phyloP scores from a whole-genome alignment of 495 filamentous ascomycete genomes.

The Arthonia radiata region DNA sequence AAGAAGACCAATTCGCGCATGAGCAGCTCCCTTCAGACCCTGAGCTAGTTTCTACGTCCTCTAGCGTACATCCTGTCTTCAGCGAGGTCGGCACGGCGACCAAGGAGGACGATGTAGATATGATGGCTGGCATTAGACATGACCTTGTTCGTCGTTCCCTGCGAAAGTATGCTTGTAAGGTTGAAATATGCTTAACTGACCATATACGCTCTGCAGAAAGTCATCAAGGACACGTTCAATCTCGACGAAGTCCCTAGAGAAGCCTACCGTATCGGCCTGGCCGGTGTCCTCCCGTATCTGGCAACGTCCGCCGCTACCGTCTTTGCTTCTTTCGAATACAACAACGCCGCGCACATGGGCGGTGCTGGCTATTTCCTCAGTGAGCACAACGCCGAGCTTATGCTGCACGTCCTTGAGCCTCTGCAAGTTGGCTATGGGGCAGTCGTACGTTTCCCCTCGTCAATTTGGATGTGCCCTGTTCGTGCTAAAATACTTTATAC shows the following conservation, averaged over 20 bases:
- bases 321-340: constrained; percentile 60
- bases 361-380: constrained; percentile 40
- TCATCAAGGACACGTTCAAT: constrained; percentile 70
- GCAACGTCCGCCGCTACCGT: constrained; percentile 74
- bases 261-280: constrained; percentile 57
- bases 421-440: constrained; percentile 86
- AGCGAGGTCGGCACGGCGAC: constrained; percentile 16
- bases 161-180: neutral
- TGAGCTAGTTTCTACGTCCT: constrained; percentile 29
- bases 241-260: constrained; percentile 55
- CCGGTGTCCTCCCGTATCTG: constrained; percentile 75
- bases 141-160: constrained; percentile 39
- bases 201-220: constrained; percentile 25
- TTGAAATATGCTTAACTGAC: constrained; percentile 4
- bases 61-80: constrained; percentile 28
- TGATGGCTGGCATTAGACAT: constrained; percentile 39
- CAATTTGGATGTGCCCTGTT: neutral
- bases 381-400: constrained; percentile 41
- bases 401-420: constrained; percentile 65
- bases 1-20: constrained; percentile 23
- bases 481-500: too few species aligned
- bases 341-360: constrained; percentile 28
- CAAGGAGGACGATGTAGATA: constrained; percentile 18
- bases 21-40: constrained; percentile 29
- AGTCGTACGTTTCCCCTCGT: constrained; percentile 31